These are phyloP conservation scores for Geosmithia putterillii DNA, from an alignment of 2,329 filamentous ascomycete species.

Conservation along the genomic window DNA sequence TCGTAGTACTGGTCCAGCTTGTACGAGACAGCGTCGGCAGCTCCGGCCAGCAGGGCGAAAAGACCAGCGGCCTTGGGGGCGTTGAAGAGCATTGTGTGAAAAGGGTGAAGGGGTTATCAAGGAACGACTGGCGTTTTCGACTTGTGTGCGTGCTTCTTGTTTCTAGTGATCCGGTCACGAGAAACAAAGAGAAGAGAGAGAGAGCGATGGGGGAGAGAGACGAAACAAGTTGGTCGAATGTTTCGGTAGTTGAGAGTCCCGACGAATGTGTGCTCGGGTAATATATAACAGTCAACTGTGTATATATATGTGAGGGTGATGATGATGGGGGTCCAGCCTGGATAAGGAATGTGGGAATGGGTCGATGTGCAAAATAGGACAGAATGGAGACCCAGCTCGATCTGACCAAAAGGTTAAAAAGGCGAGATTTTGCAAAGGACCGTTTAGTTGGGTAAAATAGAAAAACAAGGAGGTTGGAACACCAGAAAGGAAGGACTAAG, in stretches of 20 bases:
- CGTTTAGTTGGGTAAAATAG: background rate
- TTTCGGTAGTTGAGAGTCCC: background rate
- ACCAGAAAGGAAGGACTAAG: background rate
- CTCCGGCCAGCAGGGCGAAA: constrained; percentile 14
- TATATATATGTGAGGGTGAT: background rate
- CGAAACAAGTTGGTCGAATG: too few species aligned
- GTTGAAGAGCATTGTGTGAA: constrained; percentile 10
- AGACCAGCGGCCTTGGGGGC: constrained; percentile 13
- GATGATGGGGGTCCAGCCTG: background rate
- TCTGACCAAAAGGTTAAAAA: constrained; percentile 1
- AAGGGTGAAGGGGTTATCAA: background rate
- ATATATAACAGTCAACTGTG: background rate
- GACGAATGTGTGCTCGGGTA: too few species aligned
- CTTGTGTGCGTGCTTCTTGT: background rate
- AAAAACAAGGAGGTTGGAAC: constrained; percentile 2
- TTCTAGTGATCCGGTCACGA: background rate
- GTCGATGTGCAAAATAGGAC: background rate
- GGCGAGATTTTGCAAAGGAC: too few species aligned
- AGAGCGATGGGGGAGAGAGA: too few species aligned
- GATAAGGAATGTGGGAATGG: background rate
- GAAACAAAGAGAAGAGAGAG: background rate
- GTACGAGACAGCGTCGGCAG: constrained; percentile 21
- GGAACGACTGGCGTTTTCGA: background rate
- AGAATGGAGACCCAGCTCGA: background rate
- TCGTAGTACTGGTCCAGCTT: constrained; percentile 34